Evolutionary conservation across 139 green algal species (phyloP).

Genomic region (Tetradesmus lagerheimii): DNA sequence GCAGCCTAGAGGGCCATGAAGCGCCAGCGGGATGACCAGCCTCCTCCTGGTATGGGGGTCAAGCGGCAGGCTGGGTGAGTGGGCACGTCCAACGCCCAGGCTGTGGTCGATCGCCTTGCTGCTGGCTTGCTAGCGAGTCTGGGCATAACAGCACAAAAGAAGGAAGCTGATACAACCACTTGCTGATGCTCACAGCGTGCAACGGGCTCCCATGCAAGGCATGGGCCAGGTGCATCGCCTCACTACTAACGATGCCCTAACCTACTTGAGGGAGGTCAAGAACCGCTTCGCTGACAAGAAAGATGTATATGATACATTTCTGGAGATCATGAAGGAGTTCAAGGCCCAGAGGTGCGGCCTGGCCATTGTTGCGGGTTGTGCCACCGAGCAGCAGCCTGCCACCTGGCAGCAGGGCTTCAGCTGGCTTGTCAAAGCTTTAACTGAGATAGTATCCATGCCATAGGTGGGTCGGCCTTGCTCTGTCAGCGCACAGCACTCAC

Average conservation of each 20-base stretch:
- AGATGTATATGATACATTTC: slow-evolving; percentile 93
- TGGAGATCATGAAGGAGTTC: slow-evolving; percentile 99
- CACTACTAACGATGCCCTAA: slow-evolving; percentile 84
- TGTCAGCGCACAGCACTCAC: background rate
- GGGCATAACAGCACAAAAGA: background rate
- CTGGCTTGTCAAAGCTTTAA: background rate
- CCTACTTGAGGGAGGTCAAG: slow-evolving; percentile 86
- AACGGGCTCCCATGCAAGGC: slow-evolving; percentile 22
- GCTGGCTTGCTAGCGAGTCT: background rate
- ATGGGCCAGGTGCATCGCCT: slow-evolving; percentile 54
- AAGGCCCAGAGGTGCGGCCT: slow-evolving; percentile 88
- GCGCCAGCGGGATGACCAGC: slow-evolving; percentile 37
- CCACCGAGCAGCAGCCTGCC: slow-evolving; percentile 4
- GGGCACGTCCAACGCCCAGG: background rate
- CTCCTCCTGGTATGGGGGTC: slow-evolving; percentile 17
- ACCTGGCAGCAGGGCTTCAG: background rate
- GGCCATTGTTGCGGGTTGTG: slow-evolving; percentile 33
- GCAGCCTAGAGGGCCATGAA: slow-evolving; percentile 31
- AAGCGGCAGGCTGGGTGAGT: slow-evolving; percentile 33
- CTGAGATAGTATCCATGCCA: background rate
- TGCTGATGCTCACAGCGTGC: slow-evolving; percentile 33
- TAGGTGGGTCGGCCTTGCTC: background rate
- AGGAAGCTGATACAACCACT: background rate
- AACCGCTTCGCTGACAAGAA: slow-evolving; percentile 87
- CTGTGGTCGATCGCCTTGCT: background rate